Conservation (phyloP, 345 rosid genomes). For the Salix dunnii region DNA sequence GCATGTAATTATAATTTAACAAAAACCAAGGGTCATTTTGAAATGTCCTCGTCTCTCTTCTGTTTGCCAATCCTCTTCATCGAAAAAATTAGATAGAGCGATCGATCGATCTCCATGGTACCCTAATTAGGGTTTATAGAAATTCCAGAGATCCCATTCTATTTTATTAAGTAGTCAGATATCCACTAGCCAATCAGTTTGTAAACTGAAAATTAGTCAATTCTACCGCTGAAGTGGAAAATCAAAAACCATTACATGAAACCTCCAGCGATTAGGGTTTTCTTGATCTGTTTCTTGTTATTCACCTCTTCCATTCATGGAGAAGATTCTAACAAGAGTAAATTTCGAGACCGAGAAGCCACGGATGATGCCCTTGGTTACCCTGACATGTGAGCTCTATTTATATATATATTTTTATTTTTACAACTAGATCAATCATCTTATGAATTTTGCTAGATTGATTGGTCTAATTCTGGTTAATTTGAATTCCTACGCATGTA, state of each 20-base stretch:
- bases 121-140: neutral
- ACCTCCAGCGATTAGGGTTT: slow-evolving; percentile 24
- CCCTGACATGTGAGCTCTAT: slow-evolving; percentile 59
- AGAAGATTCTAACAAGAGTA: slow-evolving; percentile 46
- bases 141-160: neutral
- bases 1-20: neutral
- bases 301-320: slow-evolving; percentile 30
- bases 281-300: slow-evolving; percentile 42
- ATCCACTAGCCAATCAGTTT: neutral
- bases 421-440: no score
- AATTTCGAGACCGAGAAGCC: slow-evolving; percentile 77
- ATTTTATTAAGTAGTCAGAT: no score
- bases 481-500: slow-evolving; percentile 22
- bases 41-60: no score
- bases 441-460: neutral
- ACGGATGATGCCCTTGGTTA: slow-evolving; percentile 73
- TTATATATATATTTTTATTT: neutral
- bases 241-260: slow-evolving; percentile 42
- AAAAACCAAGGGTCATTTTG: neutral
- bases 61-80: neutral
- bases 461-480: neutral
- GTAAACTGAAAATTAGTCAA: neutral
- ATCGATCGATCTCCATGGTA: neutral
- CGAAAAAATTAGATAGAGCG: neutral
- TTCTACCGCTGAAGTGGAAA: neutral